Evolutionary conservation across 108 stramenopile genomes (phyloP).

Genomic region (Hondaea fermentalgiana): DNA sequence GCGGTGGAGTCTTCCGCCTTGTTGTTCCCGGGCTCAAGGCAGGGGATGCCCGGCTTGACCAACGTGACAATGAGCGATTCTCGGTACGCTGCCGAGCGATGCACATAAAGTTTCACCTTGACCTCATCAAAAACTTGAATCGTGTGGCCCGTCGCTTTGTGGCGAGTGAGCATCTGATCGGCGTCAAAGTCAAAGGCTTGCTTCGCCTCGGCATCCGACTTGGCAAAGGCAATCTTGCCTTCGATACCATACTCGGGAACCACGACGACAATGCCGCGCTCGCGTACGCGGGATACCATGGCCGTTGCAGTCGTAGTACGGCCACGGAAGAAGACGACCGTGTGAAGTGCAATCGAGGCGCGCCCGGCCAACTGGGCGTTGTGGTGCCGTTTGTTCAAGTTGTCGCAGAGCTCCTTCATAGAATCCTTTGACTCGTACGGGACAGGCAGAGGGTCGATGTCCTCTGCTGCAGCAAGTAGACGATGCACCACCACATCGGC

Average conservation of each 20-base stretch:
- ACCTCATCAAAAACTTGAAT: background rate
- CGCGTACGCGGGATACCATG: constrained; percentile 77
- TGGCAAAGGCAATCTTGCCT: constrained; percentile 61
- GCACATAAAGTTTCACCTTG: background rate
- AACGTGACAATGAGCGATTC: background rate
- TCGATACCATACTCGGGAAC: constrained; percentile 97
- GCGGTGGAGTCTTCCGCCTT: background rate
- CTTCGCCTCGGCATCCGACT: background rate
- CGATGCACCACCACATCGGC: constrained; percentile 98
- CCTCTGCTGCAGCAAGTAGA: constrained; percentile 83
- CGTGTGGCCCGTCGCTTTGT: background rate
- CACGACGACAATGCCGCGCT: constrained; percentile 67
- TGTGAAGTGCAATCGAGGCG: constrained; percentile 80
- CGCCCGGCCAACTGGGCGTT: constrained; percentile 87
- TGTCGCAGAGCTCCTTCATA: constrained; percentile 78
- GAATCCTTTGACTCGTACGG: constrained; percentile 66
- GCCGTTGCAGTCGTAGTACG: constrained; percentile 66
- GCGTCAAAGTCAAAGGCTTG: background rate
- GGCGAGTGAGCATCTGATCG: background rate
- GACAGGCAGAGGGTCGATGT: constrained; percentile 74
- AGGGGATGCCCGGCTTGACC: background rate
- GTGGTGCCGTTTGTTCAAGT: constrained; percentile 92
- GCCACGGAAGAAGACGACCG: constrained; percentile 76
- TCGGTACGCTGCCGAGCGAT: background rate
- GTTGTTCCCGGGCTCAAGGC: background rate